Evolutionary conservation across 306 rosid genomes (phyloP), one percentile per base, ranked within the genome.

Genomic region (Glycine latifolia): DNA sequence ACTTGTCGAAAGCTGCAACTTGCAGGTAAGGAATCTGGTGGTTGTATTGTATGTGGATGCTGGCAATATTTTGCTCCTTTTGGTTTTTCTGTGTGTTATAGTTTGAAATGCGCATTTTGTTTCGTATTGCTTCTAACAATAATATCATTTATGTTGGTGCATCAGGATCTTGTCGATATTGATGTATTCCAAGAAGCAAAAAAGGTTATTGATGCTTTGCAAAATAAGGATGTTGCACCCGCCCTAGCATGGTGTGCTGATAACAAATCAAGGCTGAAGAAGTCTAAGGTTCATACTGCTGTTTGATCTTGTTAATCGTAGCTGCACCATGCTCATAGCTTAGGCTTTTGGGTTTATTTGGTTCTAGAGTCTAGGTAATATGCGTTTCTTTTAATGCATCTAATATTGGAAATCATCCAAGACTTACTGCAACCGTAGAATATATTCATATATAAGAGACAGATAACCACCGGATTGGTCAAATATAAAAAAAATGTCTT

Each of bases 231-330:
- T 81, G 94, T 92, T 75, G 88, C 94, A 41, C 97, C 97, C 79
- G 98, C 94, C 79, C 86, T 95, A 67, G 88, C 96, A n/a, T 95
- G 99, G 99, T 95, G 98, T 77, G 88, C 93, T 1, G 99, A 95
- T 46, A 95, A 95, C 89, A 95, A 91, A 90, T 91, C 97, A 78
- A 90, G 98, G 84, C 88, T 93, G 88, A 95, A 93, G 91, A 93
- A 95, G 81, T 88, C 93, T 75, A 95, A 93, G 98, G 99, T 95
- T 76, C 58, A 12, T 66, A 39, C 73, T 49, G 13, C 55, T 73
- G 26, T 79, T 52, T 80, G 52, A 50, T 56, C 79, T 79, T 78
- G 60, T 63, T 67, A 31, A 50, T 62, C 44, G 14, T 35, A 56
- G 41, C 48, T 60, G 48, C 62, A 26, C 49, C 61, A 0, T 84